Conservation (phyloP, 129 eudicot species). For the Artemisia tridentata region DNA sequence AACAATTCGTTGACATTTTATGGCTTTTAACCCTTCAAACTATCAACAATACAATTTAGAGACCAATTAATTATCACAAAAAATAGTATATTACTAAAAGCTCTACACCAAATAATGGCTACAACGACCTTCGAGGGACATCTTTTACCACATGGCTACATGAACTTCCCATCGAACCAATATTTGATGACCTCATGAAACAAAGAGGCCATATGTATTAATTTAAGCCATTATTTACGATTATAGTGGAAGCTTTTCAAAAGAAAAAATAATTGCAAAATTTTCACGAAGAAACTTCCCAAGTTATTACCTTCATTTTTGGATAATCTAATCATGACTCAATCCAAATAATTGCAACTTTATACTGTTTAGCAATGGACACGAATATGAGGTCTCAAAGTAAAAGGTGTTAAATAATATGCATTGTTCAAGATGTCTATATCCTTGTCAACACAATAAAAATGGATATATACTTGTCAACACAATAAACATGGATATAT, state of each 20-base stretch:
- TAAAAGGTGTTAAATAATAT: too few species aligned
- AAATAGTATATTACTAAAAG: not conserved
- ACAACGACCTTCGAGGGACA: not conserved
- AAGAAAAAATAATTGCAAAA: constrained; percentile 24
- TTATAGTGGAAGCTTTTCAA: constrained; percentile 30
- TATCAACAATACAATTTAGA: too few species aligned
- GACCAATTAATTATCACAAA: not conserved
- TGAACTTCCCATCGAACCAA: constrained; percentile 18
- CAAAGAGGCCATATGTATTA: constrained; percentile 22
- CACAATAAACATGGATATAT: too few species aligned
- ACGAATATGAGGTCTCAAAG: not conserved
- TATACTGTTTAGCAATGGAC: constrained; percentile 9
- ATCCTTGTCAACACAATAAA: too few species aligned
- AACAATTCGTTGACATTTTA: too few species aligned
- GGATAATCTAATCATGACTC: constrained; percentile 1
- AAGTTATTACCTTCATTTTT: constrained; percentile 26
- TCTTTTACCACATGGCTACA: constrained; percentile 28
- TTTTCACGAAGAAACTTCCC: constrained; percentile 24
- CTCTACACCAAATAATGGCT: not conserved
- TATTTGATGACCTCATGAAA: constrained; percentile 19
- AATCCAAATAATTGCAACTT: constrained; percentile 17
- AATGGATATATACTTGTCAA: too few species aligned
- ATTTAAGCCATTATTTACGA: constrained; percentile 24
- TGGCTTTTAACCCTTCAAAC: too few species aligned
- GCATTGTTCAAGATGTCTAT: too few species aligned